These are phyloP conservation scores for Nicotiana knightiana DNA, from an alignment of 257 asterid genomes.

Conservation along the genomic window DNA sequence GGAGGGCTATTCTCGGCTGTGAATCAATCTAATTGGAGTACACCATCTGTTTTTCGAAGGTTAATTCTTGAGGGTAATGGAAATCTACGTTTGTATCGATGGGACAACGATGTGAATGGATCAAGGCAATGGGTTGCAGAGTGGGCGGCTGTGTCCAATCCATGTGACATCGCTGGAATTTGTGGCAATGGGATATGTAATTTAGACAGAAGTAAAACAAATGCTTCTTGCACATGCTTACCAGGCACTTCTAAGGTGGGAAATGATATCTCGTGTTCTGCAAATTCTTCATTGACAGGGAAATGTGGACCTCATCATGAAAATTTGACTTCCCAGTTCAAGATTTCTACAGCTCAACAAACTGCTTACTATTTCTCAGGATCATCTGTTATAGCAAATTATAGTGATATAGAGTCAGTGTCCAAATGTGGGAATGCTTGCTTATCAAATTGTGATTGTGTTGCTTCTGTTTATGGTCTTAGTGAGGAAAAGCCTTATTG, in stretches of 20 bases:
- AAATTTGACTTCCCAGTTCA: constrained; percentile 35
- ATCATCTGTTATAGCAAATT: constrained; percentile 65
- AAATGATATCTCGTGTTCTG: constrained; percentile 26
- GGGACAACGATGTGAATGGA: constrained; percentile 80
- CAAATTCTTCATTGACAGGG: constrained; percentile 36
- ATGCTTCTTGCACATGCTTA: constrained; percentile 61
- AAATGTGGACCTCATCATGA: constrained; percentile 49
- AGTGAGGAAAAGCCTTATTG: constrained; percentile 74
- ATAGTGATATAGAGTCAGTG: constrained; percentile 49
- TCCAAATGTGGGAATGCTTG: constrained; percentile 81
- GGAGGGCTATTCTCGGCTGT: constrained; percentile 38
- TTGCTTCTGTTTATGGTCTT: constrained; percentile 82
- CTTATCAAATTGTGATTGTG: constrained; percentile 64
- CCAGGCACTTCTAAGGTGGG: constrained; percentile 40
- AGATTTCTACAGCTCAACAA: constrained; percentile 43
- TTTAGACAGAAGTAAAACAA: constrained; percentile 60
- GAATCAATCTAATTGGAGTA: constrained; percentile 32
- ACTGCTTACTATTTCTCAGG: constrained; percentile 64
- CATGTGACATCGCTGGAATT: constrained; percentile 72
- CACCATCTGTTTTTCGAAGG: constrained; percentile 41
- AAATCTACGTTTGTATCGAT: constrained; percentile 62
- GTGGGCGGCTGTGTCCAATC: constrained; percentile 90
- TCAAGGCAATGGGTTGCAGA: constrained; percentile 82
- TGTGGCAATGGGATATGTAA: constrained; percentile 80
- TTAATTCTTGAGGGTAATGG: constrained; percentile 66